Conservation (phyloP, 192 early-diverging fungal species). For the Fimicolochytrium jonesii region DNA sequence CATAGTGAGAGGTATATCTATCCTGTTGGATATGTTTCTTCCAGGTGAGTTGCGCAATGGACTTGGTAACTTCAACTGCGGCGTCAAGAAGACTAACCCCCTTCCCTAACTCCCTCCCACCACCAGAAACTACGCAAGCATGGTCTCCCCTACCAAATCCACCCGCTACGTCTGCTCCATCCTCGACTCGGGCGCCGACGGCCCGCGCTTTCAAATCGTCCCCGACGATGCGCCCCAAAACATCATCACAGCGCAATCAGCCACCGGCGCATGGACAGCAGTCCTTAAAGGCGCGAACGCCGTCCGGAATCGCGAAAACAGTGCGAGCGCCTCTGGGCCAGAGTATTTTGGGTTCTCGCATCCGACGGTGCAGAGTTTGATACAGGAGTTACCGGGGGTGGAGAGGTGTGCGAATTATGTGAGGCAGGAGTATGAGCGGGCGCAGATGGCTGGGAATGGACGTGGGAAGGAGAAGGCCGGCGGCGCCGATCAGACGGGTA, state of each 20-base stretch:
- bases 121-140: constrained; percentile 67
- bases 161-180: constrained; percentile 65
- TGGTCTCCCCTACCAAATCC: constrained; percentile 51
- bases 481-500: too few relatives aligned
- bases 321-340: constrained; percentile 77
- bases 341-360: constrained; percentile 89
- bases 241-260: constrained; percentile 66
- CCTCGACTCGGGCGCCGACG: constrained; percentile 69
- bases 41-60: too few relatives aligned
- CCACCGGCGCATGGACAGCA: constrained; percentile 83
- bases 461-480: too few relatives aligned
- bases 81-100: too few relatives aligned
- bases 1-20: constrained; percentile 90
- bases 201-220: constrained; percentile 74
- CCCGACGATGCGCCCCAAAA: constrained; percentile 70
- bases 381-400: constrained; percentile 79
- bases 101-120: too few relatives aligned
- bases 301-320: constrained; percentile 70
- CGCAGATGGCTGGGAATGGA: too few relatives aligned
- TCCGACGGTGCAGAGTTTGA: constrained; percentile 76
- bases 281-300: constrained; percentile 72
- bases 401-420: constrained; percentile 65
- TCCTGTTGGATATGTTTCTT: constrained; percentile 76
- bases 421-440: too few relatives aligned
- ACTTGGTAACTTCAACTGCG: too few relatives aligned